phyloP scores from a whole-genome alignment of 805 yeast genomes.

The Lipomyces kockii region DNA sequence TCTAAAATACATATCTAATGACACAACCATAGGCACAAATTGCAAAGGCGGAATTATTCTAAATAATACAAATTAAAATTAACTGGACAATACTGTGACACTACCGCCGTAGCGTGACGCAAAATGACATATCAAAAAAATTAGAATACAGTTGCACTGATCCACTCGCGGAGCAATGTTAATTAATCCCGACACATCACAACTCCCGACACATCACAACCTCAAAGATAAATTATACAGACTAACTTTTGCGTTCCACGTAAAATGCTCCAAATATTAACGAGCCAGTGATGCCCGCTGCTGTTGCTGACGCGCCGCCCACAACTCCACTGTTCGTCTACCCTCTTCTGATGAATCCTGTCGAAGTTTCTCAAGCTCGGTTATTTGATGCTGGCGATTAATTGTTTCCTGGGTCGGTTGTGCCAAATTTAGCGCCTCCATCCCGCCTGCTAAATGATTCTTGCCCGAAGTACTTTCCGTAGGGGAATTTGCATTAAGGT shows the following conservation, averaged over 20 bases:
- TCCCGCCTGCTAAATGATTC: background rate
- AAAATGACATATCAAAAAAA: too few relatives aligned
- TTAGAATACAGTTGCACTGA: background rate
- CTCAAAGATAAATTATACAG: background rate
- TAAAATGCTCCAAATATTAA: background rate
- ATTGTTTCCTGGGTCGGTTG: background rate
- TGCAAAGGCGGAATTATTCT: too few relatives aligned
- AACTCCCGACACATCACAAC: background rate
- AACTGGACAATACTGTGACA: too few relatives aligned
- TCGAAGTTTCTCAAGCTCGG: constrained; percentile 17
- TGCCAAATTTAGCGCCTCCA: background rate
- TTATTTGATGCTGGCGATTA: background rate
- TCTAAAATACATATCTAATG: too few relatives aligned
- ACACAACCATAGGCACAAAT: too few relatives aligned
- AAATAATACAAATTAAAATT: too few relatives aligned
- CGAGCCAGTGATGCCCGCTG: background rate
- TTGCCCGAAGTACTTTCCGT: background rate
- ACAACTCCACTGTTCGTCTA: constrained; percentile 20
- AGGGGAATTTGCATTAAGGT: background rate
- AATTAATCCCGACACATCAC: background rate
- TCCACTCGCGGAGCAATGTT: background rate
- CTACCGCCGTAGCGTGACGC: too few relatives aligned
- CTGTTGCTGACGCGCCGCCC: constrained; percentile 23
- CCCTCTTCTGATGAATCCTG: constrained; percentile 29
- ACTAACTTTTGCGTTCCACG: background rate